Percentiles rank a stretch among this genome's conserved stretches.
phyloP scores from a whole-genome alignment of 2,329 filamentous ascomycete genomes.

The Ophiocordyceps camponoti-leonardi region DNA sequence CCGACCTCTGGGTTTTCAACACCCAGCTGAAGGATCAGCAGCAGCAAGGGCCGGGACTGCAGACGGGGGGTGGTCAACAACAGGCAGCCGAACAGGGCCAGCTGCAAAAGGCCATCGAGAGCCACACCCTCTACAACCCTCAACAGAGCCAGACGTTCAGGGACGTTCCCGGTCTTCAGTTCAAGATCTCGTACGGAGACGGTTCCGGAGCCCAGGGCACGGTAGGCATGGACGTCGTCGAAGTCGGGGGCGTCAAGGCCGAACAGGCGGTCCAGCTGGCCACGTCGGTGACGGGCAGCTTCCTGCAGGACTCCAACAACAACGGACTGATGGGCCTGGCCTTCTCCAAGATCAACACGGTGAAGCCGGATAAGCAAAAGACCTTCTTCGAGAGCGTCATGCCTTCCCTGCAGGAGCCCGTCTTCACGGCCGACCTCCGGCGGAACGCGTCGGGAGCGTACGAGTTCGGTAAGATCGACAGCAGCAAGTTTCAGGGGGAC shows the following conservation, averaged over 20 bases:
- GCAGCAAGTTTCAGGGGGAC: constrained; percentile 39
- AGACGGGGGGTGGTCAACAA: background rate
- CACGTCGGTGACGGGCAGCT: constrained; percentile 36
- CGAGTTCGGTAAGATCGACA: constrained; percentile 53
- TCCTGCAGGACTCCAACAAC: constrained; percentile 39
- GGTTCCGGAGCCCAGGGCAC: constrained; percentile 41
- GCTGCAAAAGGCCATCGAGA: constrained; percentile 9
- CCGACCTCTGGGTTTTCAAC: constrained; percentile 61
- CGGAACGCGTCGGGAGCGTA: constrained; percentile 42
- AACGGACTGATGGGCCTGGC: constrained; percentile 56
- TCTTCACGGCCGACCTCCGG: constrained; percentile 53
- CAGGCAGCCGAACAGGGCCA: background rate
- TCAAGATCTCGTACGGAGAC: constrained; percentile 53
- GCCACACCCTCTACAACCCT: constrained; percentile 27
- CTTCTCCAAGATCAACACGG: constrained; percentile 47
- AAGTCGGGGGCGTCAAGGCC: constrained; percentile 46
- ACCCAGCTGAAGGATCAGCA: constrained; percentile 27
- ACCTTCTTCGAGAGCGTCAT: constrained; percentile 62
- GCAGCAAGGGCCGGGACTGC: constrained; percentile 9
- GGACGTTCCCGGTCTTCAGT: constrained; percentile 27
- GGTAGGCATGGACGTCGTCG: constrained; percentile 52
- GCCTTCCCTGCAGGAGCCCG: constrained; percentile 38
- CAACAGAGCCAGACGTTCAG: constrained; percentile 16
- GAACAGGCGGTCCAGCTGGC: constrained; percentile 53
- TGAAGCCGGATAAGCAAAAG: constrained; percentile 43